Base-by-base conservation (phyloP, 305 asterid genomes). In the Solanum hybrid region DNA sequence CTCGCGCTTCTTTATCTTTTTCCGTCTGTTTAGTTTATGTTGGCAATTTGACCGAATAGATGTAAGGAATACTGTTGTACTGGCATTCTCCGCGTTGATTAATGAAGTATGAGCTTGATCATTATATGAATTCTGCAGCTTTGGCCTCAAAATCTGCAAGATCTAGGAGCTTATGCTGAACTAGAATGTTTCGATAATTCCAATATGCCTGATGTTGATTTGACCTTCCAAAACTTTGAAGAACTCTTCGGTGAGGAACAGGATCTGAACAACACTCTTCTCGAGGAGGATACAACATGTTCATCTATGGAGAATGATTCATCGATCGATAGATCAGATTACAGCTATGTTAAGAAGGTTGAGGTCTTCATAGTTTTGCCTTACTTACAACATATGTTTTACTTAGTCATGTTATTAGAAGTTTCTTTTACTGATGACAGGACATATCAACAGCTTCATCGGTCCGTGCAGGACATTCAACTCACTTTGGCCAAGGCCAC, bases 81-180 rank as follows among this genome's bases (percentile, higher is more conserved):
- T 10, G 85, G 26, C 79, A 73, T 29, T 73, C 20, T 26, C 11
- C 8, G 5, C 4, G 2, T 24, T 37, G 16, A 56, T 56, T 2
- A 0, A 56, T 71, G 71, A 35, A 66, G 66, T 38, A 24, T 17
- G 4, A 86, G 27, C 66, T 36, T 73, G 79, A 35, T 86, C 35
- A 86, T 86, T 35, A 22, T 81, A 10, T 36, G 56, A 85, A 8
- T 86, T 88, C 32, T 92, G 95, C 95, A 95, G 99, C 92, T 94
- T 76, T 96, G 99, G 99, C 94, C 92, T 90, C 97, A 96, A 90
- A 94, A 93, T 86, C 95, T 95, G 95, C 98, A 96, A 94, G 98
- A 97, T 71, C 93, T 96, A 32, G 98, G 98, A 90, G 93, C 94
- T 82, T 96, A 97, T 89, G 97, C 95, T 85, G 85, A 78, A 78